Base-by-base conservation (phyloP, 169 alveolate species). In the Eimeria maxima region DNA sequence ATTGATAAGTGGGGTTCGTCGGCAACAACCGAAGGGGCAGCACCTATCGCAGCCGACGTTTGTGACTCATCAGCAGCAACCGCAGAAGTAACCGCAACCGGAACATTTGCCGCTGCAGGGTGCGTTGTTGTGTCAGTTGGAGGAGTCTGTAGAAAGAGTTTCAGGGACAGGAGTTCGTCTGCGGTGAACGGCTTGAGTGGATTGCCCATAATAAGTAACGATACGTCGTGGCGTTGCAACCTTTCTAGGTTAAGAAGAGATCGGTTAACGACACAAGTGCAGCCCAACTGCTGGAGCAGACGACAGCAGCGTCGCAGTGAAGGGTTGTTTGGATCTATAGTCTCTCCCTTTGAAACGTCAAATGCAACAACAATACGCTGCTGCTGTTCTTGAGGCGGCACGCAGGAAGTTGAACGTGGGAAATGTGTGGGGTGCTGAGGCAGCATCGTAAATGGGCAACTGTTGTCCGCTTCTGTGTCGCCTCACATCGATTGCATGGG, bases 351-450 rank as follows among this genome's bases (percentile, higher is more conserved):
- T 24, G 90, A 81, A 14, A 81, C 71, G 29, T 81, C 53, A 11
- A 81, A 81, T 53, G 90, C 90, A 27, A 81, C 90, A 4, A 81
- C 74, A 47, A 81, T 33, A 24, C 90, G 65, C n/a, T 81, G 90
- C 71, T 81, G 90, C 90, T 81, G 71, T 24, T 53, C 73, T 50
- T 81, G 71, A 71, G 11, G 50, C 71, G 50, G 90, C 38, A 16
- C 53, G 90, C 73, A 24, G 0, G 73, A 27, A 53, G 71, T 27
- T 11, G 90, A 20, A 81, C 50, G 53, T 11, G 50, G 50, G 69
- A n/a, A 20, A 3, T 81, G 90, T 4, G 44, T 24, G 50, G 71
- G 44, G 18, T 81, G 90, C 29, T 29, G 27, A 81, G 29, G 90
- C 13, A 29, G 47, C 90, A 81, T 81, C 42, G 87, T 7, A 20